Base-by-base conservation (phyloP, 2,329 filamentous ascomycete species). In the Monilinia fructicola region DNA sequence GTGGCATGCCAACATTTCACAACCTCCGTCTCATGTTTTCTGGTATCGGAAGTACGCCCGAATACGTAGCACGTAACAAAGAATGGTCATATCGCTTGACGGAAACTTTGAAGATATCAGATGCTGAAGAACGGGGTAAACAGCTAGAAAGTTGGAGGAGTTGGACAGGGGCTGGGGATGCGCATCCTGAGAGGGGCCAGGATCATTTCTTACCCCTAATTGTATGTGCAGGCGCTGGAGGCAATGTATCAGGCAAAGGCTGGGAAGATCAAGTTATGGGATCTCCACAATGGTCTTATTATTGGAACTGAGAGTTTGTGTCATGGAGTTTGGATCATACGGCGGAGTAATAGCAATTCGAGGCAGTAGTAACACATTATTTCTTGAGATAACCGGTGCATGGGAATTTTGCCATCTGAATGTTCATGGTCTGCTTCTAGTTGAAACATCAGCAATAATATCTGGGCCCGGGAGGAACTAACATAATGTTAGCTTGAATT, bases 1-100 rank as follows among this genome's bases (percentile, higher is more conserved):
- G 88, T 0, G 90, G 90, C 14, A 92, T 92, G 89, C 68, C 72
- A 0, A 88, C 89, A 0, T 90, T 90, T 28, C 89, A 91, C 72
- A 91, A 91, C 71, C 78, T 90, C 46, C 81, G 84, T 1, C 85
- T 90, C 69, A 79, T 80, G 72, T 72, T 72, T 61, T 68, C 66
- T 73, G 73, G 11, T 72, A 71, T 12, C 82, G 84, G 0, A 69
- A 87, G 72, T 83, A 86, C 14, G 89, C 89, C 72, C 78, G 84
- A 1, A 80, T 82, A 46, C 84, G 82, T 52, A 82, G 89, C 63
- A 79, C 83, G 66, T 82, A 85, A 18, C 76, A 90, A 56, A 82
- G 85, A 72, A 80, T 87, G 52, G 85, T 85, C 21, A 67, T 70
- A 64, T 56, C 83, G 74, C 72, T 80, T 72, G 77, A 76, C 71